Base-by-base conservation (phyloP, 139 green algal species). In the Coccomyxa sp. region DNA sequence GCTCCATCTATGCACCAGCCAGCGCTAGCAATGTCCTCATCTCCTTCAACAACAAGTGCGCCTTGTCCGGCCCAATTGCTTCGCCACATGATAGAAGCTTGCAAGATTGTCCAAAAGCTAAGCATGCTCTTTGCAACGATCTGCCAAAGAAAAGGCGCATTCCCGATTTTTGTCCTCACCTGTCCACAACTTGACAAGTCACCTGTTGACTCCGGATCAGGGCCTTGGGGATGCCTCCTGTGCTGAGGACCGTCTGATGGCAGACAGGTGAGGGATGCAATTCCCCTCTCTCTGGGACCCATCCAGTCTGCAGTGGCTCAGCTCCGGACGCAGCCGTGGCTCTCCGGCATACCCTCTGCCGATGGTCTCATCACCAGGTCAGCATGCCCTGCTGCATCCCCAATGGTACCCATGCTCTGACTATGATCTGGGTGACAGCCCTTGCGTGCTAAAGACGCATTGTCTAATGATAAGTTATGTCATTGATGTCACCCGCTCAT, bases 21-120 rank as follows among this genome's bases (percentile, higher is more conserved):
- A 76, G 81, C 33, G 68, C 37, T 8, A 78, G 74, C 8, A 91
- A 92, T 64, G 84, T 89, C 18, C 35, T 92, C 36, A 89, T 94
- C 37, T 88, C 81, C 36, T 92, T 82, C 82, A 94, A 94, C 83
- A 94, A 94, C 84, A 90, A 90, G 88, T 81, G 70, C 58, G 39
- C 24, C 50, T 64, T n/a, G n/a, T n/a, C n/a, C n/a, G n/a, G n/a
- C n/a, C 18, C 14, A 29, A 18, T 64, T 18, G 18, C 14, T 64
- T 14, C 50, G 14, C 14, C 50, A 64, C 50, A 18, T 64, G 14
- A 18, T 29, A 18, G 14, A 64, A 64, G 50, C 50, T 29, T 64
- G 50, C 50, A 64, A 64, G n/a, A n/a, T n/a, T n/a, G n/a, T n/a
- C n/a, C n/a, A n/a, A n/a, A n/a, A n/a, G n/a, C n/a, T n/a, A n/a